These are phyloP conservation scores for Dactylellina leptospora DNA, from an alignment of 2,329 filamentous ascomycete species.

Conservation along the genomic window DNA sequence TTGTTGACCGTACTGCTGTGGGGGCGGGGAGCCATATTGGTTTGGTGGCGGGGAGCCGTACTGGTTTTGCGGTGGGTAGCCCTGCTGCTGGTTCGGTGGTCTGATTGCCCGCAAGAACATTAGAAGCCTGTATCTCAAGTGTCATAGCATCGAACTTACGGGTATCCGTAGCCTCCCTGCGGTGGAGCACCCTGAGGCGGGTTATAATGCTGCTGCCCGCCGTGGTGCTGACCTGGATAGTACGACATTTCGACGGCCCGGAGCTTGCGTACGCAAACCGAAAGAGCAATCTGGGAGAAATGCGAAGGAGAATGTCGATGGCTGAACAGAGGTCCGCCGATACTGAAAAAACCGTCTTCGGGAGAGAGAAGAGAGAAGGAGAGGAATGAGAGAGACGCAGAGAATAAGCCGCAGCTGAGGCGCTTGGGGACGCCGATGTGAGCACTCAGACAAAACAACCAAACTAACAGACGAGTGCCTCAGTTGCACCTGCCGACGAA, in stretches of 20 bases:
- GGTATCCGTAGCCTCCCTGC: constrained; percentile 41
- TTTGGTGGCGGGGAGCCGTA: constrained; percentile 31
- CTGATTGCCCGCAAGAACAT: background rate
- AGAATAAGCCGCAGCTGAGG: constrained; percentile 48
- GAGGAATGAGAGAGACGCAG: background rate
- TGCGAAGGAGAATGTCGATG: background rate
- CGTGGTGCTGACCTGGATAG: constrained; percentile 46
- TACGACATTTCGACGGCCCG: constrained; percentile 46
- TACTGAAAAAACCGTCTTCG: background rate
- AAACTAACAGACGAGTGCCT: background rate
- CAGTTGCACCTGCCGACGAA: constrained; percentile 27
- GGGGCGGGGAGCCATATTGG: constrained; percentile 42
- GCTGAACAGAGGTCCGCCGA: background rate
- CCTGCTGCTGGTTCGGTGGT: constrained; percentile 11
- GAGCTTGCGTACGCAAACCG: constrained; percentile 25
- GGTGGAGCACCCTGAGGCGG: constrained; percentile 37
- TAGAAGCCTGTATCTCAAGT: background rate
- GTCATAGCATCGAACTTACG: constrained; percentile 14
- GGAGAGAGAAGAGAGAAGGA: background rate
- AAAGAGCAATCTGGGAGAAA: constrained; percentile 5
- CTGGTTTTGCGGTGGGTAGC: constrained; percentile 16
- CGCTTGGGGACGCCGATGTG: constrained; percentile 4
- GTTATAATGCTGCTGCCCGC: constrained; percentile 39
- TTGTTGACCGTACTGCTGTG: constrained; percentile 29
- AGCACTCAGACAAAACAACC: background rate